phyloP scores from a whole-genome alignment of 1,139 yeast genomes.

The Eremothecium gossypii region DNA sequence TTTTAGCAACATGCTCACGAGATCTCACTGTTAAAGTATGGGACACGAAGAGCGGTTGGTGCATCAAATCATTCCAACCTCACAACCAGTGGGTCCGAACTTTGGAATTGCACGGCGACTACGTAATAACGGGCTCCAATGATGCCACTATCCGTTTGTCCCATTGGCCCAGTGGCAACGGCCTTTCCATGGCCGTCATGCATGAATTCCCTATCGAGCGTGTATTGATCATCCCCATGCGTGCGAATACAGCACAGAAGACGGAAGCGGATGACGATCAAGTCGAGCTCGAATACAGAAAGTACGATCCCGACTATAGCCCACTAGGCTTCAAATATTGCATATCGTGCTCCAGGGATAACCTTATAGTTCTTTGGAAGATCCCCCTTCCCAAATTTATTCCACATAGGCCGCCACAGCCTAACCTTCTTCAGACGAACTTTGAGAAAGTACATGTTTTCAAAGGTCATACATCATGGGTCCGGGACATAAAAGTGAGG shows the following conservation, averaged over 20 bases:
- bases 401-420: slow-evolving; percentile 49
- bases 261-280: slow-evolving; percentile 26
- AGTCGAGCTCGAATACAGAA: slow-evolving; percentile 42
- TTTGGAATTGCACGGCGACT: slow-evolving; percentile 46
- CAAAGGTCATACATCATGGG: slow-evolving; percentile 83
- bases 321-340: slow-evolving; percentile 55
- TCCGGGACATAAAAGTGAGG: slow-evolving; percentile 40
- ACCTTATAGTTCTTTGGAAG: slow-evolving; percentile 66
- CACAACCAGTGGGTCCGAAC: slow-evolving; percentile 88
- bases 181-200: slow-evolving; percentile 58
- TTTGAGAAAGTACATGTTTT: slow-evolving; percentile 50
- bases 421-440: slow-evolving; percentile 45
- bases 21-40: slow-evolving; percentile 68
- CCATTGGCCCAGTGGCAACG: slow-evolving; percentile 56
- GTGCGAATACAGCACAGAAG: not conserved
- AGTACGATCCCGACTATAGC: slow-evolving; percentile 28
- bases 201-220: slow-evolving; percentile 82
- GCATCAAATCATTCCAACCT: slow-evolving; percentile 56
- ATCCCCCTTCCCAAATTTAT: slow-evolving; percentile 51
- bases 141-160: slow-evolving; percentile 70
- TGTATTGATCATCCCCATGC: slow-evolving; percentile 54
- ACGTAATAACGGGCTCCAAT: slow-evolving; percentile 65
- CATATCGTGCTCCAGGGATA: slow-evolving; percentile 77
- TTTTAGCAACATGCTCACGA: slow-evolving; percentile 63
- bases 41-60: slow-evolving; percentile 67